phyloP scores from a whole-genome alignment of 768 basidiomycete genomes.

The Dacryopinax primogenitus region DNA sequence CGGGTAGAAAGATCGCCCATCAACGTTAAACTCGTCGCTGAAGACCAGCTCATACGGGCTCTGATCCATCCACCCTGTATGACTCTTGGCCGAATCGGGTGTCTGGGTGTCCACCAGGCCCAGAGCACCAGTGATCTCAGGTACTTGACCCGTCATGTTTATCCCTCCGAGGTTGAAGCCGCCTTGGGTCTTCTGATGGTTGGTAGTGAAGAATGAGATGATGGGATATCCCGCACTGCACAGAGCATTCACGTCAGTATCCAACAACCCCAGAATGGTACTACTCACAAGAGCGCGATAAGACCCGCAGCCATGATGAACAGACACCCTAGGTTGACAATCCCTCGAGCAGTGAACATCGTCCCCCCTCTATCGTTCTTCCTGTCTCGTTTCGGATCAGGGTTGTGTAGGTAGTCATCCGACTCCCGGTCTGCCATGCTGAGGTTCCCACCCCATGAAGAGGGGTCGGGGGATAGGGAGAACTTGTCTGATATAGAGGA shows the following conservation, averaged over 20 bases:
- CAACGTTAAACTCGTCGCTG: slow-evolving; percentile 77
- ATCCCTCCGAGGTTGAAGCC: slow-evolving; percentile 65
- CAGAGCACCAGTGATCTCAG: slow-evolving; percentile 39
- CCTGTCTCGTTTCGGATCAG: slow-evolving; percentile 50
- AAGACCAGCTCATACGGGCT: slow-evolving; percentile 56
- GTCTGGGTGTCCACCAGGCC: slow-evolving; percentile 69
- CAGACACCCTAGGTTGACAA: slow-evolving; percentile 60
- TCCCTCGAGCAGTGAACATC: slow-evolving; percentile 54
- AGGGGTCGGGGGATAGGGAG: slow-evolving; percentile 60
- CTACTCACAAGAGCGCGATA: slow-evolving; percentile 37
- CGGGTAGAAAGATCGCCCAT: slow-evolving; percentile 69
- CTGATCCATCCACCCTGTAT: slow-evolving; percentile 42
- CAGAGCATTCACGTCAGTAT: no score
- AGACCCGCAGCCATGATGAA: slow-evolving; percentile 36
- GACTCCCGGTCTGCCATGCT: slow-evolving; percentile 44
- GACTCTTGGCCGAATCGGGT: slow-evolving; percentile 35
- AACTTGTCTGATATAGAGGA: slow-evolving; percentile 33
- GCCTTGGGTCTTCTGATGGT: slow-evolving; percentile 29
- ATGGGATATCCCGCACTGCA: slow-evolving; percentile 23
- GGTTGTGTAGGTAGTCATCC: slow-evolving; percentile 63
- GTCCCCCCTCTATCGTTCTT: slow-evolving; percentile 45
- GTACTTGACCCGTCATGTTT: slow-evolving; percentile 60
- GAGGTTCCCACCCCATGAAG: slow-evolving; percentile 57
- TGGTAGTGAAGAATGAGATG: slow-evolving; percentile 16
- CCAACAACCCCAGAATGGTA: not conserved